Evolutionary conservation across 768 basidiomycete genomes (phyloP).

Genomic region (Pholiota conissans): DNA sequence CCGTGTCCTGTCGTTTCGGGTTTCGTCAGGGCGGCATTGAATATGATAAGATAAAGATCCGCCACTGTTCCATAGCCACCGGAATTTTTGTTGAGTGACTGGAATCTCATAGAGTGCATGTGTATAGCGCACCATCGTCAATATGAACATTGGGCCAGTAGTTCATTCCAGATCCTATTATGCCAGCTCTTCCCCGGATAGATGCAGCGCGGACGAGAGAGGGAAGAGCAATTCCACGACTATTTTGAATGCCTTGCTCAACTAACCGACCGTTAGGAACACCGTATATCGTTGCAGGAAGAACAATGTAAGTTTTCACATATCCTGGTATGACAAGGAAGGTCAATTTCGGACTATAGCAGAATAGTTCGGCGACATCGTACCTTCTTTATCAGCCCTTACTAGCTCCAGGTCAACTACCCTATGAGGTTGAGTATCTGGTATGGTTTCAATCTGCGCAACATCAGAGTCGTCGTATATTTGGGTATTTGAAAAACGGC

Average conservation of each 20-base stretch:
- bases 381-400: constrained; percentile 49
- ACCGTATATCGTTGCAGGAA: constrained; percentile 57
- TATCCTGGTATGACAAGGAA: constrained; percentile 33
- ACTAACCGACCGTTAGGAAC: constrained; percentile 45
- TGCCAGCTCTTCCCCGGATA: constrained; percentile 44
- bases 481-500: constrained; percentile 33
- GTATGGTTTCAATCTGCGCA: constrained; percentile 42
- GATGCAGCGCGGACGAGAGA: constrained; percentile 38
- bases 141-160: constrained; percentile 58
- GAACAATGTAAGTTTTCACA: constrained; percentile 50
- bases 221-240: constrained; percentile 52
- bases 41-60: neutral
- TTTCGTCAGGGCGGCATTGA: constrained; percentile 11
- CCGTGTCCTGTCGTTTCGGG: constrained; percentile 37
- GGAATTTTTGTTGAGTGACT: neutral
- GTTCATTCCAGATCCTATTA: constrained; percentile 54
- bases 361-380: neutral
- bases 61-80: neutral
- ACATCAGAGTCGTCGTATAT: constrained; percentile 53
- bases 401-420: constrained; percentile 48
- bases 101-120: neutral
- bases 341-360: neutral
- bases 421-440: constrained; percentile 46
- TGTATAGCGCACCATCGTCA: constrained; percentile 39
- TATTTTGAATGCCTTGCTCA: constrained; percentile 49